Conservation (phyloP, 73 alveolate species). For the Durusdinium trenchii region DNA sequence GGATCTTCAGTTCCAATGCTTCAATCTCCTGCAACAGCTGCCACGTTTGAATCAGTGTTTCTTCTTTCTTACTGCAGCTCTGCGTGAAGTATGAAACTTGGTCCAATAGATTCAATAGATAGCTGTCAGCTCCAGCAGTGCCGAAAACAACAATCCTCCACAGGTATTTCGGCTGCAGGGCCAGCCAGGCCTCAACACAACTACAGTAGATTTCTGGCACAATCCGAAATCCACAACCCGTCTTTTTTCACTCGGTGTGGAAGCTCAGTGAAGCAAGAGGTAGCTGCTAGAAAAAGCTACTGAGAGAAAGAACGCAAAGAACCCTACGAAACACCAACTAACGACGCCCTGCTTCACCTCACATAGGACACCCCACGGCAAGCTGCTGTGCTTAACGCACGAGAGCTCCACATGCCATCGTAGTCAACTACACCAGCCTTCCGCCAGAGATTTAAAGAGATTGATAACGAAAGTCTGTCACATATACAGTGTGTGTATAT, state of each 20-base stretch:
- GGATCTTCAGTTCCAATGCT: slow-evolving; percentile 40
- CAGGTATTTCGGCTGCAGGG: slow-evolving; percentile 50
- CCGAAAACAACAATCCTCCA: background rate
- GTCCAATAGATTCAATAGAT: background rate
- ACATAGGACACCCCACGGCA: slow-evolving; percentile 36
- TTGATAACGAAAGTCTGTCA: background rate
- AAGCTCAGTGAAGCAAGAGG: too few species aligned
- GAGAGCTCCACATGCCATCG: slow-evolving; percentile 56
- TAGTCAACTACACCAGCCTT: slow-evolving; percentile 74
- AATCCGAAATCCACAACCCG: background rate
- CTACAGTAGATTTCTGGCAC: background rate
- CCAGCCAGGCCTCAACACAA: slow-evolving; percentile 11
- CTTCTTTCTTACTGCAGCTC: too few species aligned
- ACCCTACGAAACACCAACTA: too few species aligned
- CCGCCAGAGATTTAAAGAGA: background rate
- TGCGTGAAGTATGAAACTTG: background rate
- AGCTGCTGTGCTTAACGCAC: slow-evolving; percentile 13
- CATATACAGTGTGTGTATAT: background rate
- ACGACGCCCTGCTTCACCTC: too few species aligned
- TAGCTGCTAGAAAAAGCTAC: too few species aligned
- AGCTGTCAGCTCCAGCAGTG: background rate
- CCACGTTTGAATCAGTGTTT: background rate
- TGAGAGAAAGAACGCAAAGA: too few species aligned
- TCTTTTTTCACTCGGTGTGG: too few species aligned
- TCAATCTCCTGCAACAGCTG: slow-evolving; percentile 26